phyloP scores from a whole-genome alignment of 2,329 filamentous ascomycete genomes.

The Claviceps sp. region DNA sequence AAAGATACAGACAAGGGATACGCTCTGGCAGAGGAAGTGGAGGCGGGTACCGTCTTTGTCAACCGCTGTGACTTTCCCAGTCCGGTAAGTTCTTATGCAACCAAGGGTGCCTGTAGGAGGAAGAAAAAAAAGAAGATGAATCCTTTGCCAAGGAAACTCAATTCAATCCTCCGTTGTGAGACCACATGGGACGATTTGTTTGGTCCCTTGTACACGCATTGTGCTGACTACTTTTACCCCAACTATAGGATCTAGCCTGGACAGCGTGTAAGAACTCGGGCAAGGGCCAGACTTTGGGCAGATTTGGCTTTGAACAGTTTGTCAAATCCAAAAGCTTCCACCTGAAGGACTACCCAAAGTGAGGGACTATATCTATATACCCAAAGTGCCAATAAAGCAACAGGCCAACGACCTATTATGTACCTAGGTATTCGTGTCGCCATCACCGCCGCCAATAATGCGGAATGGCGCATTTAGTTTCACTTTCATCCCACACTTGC shows the following conservation, averaged over 20 bases:
- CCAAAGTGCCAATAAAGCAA: neutral
- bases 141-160: neutral
- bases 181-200: neutral
- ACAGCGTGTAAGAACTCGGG: constrained; percentile 97
- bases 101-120: too few relatives aligned
- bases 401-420: neutral
- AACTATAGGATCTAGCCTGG: constrained; percentile 71
- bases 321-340: constrained; percentile 95
- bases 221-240: constrained; percentile 3
- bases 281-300: constrained; percentile 78
- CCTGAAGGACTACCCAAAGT: constrained; percentile 66
- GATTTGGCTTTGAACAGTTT: constrained; percentile 88
- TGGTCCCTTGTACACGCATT: neutral
- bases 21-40: constrained; percentile 64
- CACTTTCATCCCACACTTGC: neutral
- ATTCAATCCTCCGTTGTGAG: neutral
- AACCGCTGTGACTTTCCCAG: constrained; percentile 88
- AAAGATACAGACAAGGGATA: constrained; percentile 68
- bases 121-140: neutral
- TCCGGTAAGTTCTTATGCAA: constrained; percentile 48
- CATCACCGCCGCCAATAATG: neutral
- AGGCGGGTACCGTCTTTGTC: constrained; percentile 91
- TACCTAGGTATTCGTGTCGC: neutral
- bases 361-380: constrained; percentile 10
- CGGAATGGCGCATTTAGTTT: too few relatives aligned